A percentile compares a stretch with the other conserved stretches of the same genome.
Evolutionary conservation across 306 rosid species (phyloP).

Genomic region (Begonia masoniana): DNA sequence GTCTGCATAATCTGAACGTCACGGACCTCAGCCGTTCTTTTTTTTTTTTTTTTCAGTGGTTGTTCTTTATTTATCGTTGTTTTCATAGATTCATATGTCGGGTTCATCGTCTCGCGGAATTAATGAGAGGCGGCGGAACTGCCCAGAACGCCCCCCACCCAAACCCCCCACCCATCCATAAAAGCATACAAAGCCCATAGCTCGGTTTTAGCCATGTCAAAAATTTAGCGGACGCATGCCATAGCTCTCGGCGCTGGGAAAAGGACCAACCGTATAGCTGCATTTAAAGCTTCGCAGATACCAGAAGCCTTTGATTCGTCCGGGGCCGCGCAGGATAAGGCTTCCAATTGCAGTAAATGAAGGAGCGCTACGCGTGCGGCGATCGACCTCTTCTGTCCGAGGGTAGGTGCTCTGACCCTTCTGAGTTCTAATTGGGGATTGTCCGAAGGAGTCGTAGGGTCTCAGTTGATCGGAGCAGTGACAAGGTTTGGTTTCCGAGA

Average conservation of each 20-base stretch:
- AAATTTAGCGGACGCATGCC: conserved; percentile 7
- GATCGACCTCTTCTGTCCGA: conserved; percentile 50
- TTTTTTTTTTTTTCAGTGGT: too few relatives aligned
- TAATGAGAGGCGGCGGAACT: conserved; percentile 22
- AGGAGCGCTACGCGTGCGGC: conserved; percentile 17
- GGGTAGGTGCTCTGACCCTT: conserved; percentile 85
- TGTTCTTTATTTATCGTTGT: too few relatives aligned
- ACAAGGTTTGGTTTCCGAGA: conserved; percentile 16
- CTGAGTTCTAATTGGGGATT: conserved; percentile 33
- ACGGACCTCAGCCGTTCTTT: too few relatives aligned
- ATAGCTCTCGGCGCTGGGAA: conserved; percentile 18
- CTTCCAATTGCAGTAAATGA: conserved; percentile 6
- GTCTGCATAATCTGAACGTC: too few relatives aligned
- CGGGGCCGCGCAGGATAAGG: conserved; percentile 35
- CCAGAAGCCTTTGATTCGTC: conserved; percentile 37
- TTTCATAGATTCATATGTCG: conserved; percentile 29
- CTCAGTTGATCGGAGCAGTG: conserved; percentile 35
- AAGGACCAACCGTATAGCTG: conserved; percentile 50
- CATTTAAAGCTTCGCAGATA: conserved; percentile 13
- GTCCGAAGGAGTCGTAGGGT: conserved; percentile 26
- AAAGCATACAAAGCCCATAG: conserved; percentile 32
- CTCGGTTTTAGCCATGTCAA: conserved; percentile 24
- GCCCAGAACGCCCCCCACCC: conserved; percentile 8
- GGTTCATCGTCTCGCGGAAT: conserved; percentile 41
- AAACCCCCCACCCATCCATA: too few relatives aligned